Conservation (phyloP, 306 rosid species). For the Gastrolobium villosum region DNA sequence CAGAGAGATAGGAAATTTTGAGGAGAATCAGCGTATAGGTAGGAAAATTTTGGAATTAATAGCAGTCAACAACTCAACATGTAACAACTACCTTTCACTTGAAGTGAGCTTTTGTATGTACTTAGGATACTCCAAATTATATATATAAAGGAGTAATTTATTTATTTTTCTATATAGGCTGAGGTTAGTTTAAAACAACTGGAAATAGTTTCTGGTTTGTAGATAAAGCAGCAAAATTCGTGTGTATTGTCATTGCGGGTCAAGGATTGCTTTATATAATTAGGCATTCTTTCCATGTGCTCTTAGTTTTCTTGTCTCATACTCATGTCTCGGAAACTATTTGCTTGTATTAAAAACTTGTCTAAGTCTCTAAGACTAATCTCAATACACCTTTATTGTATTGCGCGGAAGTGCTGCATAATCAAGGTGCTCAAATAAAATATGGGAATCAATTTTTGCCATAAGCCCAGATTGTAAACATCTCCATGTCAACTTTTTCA, state of each 20-base stretch:
- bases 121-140: neutral
- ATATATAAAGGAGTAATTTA: neutral
- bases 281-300: neutral
- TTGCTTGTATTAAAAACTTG: neutral
- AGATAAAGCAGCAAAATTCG: neutral
- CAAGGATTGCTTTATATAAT: conserved; percentile 1
- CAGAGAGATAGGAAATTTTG: neutral
- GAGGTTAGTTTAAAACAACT: neutral
- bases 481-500: neutral
- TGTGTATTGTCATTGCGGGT: neutral
- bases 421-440: neutral
- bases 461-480: neutral
- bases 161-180: neutral
- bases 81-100: neutral
- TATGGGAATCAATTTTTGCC: conserved; percentile 2
- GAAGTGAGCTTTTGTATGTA: neutral
- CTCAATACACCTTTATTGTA: neutral
- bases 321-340: neutral
- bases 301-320: neutral
- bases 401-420: neutral
- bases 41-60: neutral
- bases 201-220: neutral
- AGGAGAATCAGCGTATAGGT: neutral
- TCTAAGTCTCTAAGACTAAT: neutral
- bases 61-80: neutral